phyloP scores from a whole-genome alignment of 2,329 filamentous ascomycete genomes.

The Microascus cirrosus region DNA sequence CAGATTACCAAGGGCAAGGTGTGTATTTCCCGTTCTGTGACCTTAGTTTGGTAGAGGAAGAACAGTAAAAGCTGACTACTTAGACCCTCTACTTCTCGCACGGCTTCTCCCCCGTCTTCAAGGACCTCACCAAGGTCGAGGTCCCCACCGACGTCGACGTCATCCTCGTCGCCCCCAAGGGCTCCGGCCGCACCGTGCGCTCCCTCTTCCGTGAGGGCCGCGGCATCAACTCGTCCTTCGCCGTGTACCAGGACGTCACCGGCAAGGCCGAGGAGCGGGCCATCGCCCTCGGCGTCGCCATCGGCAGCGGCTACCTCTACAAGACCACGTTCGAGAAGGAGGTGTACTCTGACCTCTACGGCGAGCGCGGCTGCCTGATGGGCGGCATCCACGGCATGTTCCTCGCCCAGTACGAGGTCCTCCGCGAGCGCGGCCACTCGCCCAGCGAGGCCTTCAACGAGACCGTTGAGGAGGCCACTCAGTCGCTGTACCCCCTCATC shows the following conservation, averaged over 20 bases:
- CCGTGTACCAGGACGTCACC: conserved; percentile 96
- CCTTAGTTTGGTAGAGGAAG: not conserved
- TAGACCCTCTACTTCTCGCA: conserved; percentile 99
- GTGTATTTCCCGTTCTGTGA: conserved; percentile 15
- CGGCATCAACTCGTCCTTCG: conserved; percentile 98
- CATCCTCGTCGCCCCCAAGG: conserved; percentile 98
- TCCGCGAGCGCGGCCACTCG: conserved; percentile 95
- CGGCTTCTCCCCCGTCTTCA: conserved; percentile 99
- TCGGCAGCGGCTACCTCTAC: conserved; percentile 98
- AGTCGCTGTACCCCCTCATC: conserved; percentile 95
- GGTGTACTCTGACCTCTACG: conserved; percentile 99
- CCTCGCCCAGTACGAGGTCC: conserved; percentile 99
- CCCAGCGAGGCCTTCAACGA: conserved; percentile 99
- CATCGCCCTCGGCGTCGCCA: conserved; percentile 88
- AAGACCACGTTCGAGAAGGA: conserved; percentile 99
- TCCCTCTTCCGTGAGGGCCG: conserved; percentile 98
- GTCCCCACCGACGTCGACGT: conserved; percentile 93
- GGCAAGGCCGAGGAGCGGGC: conserved; percentile 98
- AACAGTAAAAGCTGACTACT: not conserved
- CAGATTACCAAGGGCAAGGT: conserved; percentile 98
- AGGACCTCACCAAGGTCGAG: conserved; percentile 97
- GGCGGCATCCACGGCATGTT: conserved; percentile 99
- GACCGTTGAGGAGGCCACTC: conserved; percentile 99
- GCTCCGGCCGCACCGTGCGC: conserved; percentile 95
- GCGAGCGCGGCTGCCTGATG: conserved; percentile 99